Evolutionary conservation across 257 asterid genomes (phyloP).

Genomic region (Nicotiana knightiana): DNA sequence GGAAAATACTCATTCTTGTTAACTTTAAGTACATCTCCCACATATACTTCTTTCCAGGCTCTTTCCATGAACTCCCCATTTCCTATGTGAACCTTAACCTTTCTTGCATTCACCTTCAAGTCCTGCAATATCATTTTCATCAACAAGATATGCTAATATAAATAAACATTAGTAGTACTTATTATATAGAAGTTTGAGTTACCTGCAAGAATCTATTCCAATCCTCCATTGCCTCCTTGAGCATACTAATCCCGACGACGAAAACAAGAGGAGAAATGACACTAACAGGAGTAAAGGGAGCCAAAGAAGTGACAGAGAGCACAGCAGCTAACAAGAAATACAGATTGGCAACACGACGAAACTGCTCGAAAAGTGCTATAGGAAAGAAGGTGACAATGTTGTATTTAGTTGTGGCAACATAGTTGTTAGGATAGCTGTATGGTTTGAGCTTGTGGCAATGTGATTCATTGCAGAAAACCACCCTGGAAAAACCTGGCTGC

Average conservation of each 20-base stretch:
- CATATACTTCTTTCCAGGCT: constrained; percentile 85
- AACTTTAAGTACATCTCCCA: constrained; percentile 84
- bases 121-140: constrained; percentile 28
- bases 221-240: constrained; percentile 90
- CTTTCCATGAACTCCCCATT: constrained; percentile 59
- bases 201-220: constrained; percentile 73
- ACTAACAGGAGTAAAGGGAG: constrained; percentile 70
- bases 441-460: constrained; percentile 57
- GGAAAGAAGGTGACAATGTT: constrained; percentile 78
- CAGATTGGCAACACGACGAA: constrained; percentile 87
- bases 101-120: constrained; percentile 83
- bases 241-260: constrained; percentile 96
- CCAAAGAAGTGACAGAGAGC: constrained; percentile 64
- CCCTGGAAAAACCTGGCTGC: constrained; percentile 58
- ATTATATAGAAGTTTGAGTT: not conserved
- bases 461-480: constrained; percentile 77
- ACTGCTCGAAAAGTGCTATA: constrained; percentile 86
- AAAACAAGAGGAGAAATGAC: constrained; percentile 79
- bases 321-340: constrained; percentile 88
- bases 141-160: not conserved
- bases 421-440: constrained; percentile 56
- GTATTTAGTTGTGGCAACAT: constrained; percentile 86
- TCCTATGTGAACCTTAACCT: constrained; percentile 51
- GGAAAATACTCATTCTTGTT: constrained; percentile 87
- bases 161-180: not conserved